Conservation (phyloP, 495 filamentous ascomycete species). For the Penicillium longicatenatum region DNA sequence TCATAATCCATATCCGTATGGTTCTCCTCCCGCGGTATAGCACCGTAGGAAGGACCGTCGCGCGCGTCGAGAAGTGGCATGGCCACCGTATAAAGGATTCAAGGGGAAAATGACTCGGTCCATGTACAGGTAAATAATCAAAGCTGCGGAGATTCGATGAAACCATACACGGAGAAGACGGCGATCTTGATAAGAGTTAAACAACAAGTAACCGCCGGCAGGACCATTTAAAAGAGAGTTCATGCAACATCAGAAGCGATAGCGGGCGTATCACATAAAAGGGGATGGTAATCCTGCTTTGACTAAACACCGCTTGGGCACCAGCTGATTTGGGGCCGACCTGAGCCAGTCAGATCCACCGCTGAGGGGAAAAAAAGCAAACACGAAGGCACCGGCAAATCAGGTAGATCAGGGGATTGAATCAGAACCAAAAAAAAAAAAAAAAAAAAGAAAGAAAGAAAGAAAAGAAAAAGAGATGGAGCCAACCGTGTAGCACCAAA, state of each 20-base stretch:
- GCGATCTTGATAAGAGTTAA: conserved; percentile 12
- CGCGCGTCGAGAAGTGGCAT: conserved; percentile 43
- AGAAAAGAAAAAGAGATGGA: conserved; percentile 4
- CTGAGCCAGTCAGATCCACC: conserved; percentile 72
- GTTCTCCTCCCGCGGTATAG: conserved; percentile 21
- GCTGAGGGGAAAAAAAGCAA: conserved; percentile 17
- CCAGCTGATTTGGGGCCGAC: conserved; percentile 28
- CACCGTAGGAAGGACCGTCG: conserved; percentile 44
- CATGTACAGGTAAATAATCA: background rate
- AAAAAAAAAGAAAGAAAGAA: background rate
- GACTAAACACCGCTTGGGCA: conserved; percentile 21
- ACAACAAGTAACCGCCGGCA: conserved; percentile 2
- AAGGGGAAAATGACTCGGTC: background rate
- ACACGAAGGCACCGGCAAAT: conserved; percentile 22
- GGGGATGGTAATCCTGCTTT: conserved; percentile 18
- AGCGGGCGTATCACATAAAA: conserved; percentile 28
- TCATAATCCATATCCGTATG: conserved; percentile 29
- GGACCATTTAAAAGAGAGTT: conserved; percentile 21
- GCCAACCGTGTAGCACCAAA: background rate
- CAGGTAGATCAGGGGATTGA: conserved; percentile 11
- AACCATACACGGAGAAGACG: background rate
- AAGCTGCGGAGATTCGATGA: background rate
- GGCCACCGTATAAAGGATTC: conserved; percentile 16
- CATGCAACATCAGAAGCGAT: conserved; percentile 20
- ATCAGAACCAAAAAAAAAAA: background rate